phyloP scores from a whole-genome alignment of 2,329 filamentous ascomycete species.

The Botrytis squamosa region DNA sequence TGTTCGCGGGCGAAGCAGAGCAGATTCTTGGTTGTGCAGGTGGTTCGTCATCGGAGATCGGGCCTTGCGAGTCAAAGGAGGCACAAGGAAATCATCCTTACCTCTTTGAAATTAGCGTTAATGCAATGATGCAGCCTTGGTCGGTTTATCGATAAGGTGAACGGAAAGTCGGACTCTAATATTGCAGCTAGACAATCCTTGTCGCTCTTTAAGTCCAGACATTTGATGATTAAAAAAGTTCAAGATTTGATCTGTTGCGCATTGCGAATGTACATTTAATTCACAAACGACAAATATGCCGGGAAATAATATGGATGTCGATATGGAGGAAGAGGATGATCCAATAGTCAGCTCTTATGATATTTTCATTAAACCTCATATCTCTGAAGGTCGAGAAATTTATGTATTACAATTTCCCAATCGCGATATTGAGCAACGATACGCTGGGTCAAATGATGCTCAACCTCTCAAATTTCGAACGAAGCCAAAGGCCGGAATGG shows the following conservation, averaged over 20 bases:
- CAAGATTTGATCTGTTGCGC: not conserved
- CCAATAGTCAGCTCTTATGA: slow-evolving; percentile 75
- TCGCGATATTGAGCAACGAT: slow-evolving; percentile 58
- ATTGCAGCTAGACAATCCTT: slow-evolving; percentile 5
- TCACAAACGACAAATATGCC: slow-evolving; percentile 14
- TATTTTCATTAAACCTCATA: slow-evolving; percentile 77
- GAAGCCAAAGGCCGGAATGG: slow-evolving; percentile 77
- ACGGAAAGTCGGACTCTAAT: not conserved
- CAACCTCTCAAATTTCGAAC: slow-evolving; percentile 73
- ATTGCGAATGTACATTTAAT: not conserved
- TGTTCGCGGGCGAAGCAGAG: slow-evolving; percentile 13
- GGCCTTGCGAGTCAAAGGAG: slow-evolving; percentile 17
- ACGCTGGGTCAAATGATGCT: slow-evolving; percentile 54
- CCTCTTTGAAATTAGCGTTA: not conserved
- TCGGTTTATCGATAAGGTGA: slow-evolving; percentile 1
- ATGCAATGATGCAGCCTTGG: not conserved
- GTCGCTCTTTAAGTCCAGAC: not conserved
- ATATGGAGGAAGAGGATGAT: slow-evolving; percentile 50
- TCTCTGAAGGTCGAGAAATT: slow-evolving; percentile 61
- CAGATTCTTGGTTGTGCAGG: slow-evolving; percentile 6
- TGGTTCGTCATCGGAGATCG: slow-evolving; percentile 15
- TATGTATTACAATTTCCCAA: slow-evolving; percentile 90
- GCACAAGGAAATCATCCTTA: not conserved
- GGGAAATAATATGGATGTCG: slow-evolving; percentile 5
- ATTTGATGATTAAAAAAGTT: slow-evolving; percentile 20